phyloP scores from a whole-genome alignment of 2,329 filamentous ascomycete species.

The Thielaviopsis populi region DNA sequence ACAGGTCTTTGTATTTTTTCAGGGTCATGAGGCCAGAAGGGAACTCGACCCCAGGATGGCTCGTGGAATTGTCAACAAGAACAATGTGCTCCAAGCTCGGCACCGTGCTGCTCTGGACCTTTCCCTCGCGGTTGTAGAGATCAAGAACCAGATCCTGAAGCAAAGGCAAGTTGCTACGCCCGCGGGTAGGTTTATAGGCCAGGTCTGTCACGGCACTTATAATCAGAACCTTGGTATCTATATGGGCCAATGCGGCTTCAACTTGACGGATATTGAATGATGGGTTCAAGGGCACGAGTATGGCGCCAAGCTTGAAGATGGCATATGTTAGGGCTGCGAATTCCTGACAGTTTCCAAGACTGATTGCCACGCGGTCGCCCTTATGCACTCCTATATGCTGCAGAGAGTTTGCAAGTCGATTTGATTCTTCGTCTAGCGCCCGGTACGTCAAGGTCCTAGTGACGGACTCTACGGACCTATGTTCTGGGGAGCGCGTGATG shows the following conservation, averaged over 20 bases:
- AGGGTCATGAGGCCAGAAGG: slow-evolving; percentile 30
- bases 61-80: slow-evolving; percentile 59
- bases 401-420: slow-evolving; percentile 57
- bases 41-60: slow-evolving; percentile 32
- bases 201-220: slow-evolving; percentile 81
- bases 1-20: slow-evolving; percentile 32
- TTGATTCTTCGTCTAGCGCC: slow-evolving; percentile 59
- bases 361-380: slow-evolving; percentile 73
- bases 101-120: slow-evolving; percentile 33
- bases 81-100: slow-evolving; percentile 58
- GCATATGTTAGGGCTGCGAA: slow-evolving; percentile 79
- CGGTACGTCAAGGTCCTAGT: slow-evolving; percentile 58
- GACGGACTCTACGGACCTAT: slow-evolving; percentile 27
- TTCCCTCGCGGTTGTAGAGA: slow-evolving; percentile 23
- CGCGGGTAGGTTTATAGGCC: slow-evolving; percentile 44
- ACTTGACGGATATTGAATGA: slow-evolving; percentile 73
- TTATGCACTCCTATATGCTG: slow-evolving; percentile 57
- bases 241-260: slow-evolving; percentile 58
- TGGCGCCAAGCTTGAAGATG: slow-evolving; percentile 82
- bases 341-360: slow-evolving; percentile 70
- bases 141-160: slow-evolving; percentile 33
- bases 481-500: slow-evolving; percentile 32
- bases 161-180: slow-evolving; percentile 37
- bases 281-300: slow-evolving; percentile 87
- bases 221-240: slow-evolving; percentile 58